These are phyloP conservation scores for Pyricularia sp. DNA, from an alignment of 2,329 filamentous ascomycete genomes.

Conservation along the genomic window DNA sequence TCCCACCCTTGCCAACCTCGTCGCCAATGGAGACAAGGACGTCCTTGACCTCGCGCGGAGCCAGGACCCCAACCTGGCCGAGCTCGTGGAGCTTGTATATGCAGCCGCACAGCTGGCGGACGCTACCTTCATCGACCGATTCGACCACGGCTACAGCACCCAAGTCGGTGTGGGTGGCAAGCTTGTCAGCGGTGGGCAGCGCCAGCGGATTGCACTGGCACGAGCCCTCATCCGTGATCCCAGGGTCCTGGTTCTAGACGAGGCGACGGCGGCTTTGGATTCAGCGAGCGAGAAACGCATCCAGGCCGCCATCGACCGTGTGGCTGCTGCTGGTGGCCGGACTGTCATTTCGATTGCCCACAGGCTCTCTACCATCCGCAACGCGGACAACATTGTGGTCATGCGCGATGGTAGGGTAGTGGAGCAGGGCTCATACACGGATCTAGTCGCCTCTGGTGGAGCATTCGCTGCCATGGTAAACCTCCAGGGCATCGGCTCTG, in stretches of 20 bases:
- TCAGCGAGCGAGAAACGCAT: conserved; percentile 47
- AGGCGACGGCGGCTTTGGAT: conserved; percentile 53
- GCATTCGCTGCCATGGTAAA: conserved; percentile 39
- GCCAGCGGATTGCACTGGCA: conserved; percentile 41
- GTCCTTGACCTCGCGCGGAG: not conserved
- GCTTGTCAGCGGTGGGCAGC: conserved; percentile 49
- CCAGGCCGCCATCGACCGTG: conserved; percentile 33
- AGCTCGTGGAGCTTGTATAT: conserved; percentile 35
- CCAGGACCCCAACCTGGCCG: conserved; percentile 14
- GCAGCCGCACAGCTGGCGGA: conserved; percentile 45
- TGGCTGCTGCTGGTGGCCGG: conserved; percentile 30
- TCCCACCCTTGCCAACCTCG: conserved; percentile 33
- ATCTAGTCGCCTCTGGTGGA: conserved; percentile 33
- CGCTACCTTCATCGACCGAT: conserved; percentile 43
- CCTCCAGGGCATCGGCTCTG: conserved; percentile 12
- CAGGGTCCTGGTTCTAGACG: conserved; percentile 15
- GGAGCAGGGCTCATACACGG: conserved; percentile 48
- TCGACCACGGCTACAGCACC: conserved; percentile 45
- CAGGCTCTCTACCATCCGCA: conserved; percentile 40
- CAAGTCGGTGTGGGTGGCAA: conserved; percentile 43
- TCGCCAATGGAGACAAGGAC: conserved; percentile 16
- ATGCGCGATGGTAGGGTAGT: conserved; percentile 43
- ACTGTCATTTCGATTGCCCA: conserved; percentile 56
- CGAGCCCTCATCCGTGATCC: conserved; percentile 6
- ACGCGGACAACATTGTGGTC: conserved; percentile 53